Percentiles rank a stretch among this genome's conserved stretches.
Evolutionary conservation across 2,329 filamentous ascomycete species (phyloP).

Genomic region (Nemania sp.): DNA sequence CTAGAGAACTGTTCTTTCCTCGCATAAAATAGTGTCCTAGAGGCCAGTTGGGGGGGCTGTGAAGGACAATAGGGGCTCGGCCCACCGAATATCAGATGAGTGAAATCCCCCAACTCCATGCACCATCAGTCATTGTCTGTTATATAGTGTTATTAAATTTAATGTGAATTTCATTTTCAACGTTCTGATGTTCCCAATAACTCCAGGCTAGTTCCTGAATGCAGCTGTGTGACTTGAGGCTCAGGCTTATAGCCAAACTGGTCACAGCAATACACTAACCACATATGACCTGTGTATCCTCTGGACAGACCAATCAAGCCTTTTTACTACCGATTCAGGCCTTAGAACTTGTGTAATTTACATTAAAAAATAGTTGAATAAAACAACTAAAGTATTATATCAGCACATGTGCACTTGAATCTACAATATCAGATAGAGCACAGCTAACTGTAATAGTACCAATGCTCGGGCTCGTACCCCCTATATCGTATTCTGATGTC

Average conservation of each 20-base stretch:
- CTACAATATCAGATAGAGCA: neutral
- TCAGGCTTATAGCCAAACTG: neutral
- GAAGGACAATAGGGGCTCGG: neutral
- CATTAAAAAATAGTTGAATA: neutral
- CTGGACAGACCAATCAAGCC: slow-evolving; percentile 4
- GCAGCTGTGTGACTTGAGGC: neutral
- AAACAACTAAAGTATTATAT: neutral
- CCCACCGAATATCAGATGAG: neutral
- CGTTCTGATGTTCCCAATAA: too few relatives aligned
- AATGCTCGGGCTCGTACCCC: neutral
- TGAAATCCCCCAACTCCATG: neutral
- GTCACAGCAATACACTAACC: slow-evolving; percentile 2
- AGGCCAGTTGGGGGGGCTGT: neutral
- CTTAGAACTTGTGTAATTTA: neutral
- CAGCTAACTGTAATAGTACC: neutral
- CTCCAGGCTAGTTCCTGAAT: neutral
- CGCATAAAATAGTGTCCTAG: neutral
- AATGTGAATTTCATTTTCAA: too few relatives aligned
- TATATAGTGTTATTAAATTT: too few relatives aligned
- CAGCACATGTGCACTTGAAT: too few relatives aligned
- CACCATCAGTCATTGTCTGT: neutral
- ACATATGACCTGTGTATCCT: neutral
- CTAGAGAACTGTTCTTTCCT: neutral
- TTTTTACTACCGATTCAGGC: neutral
- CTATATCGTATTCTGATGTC: neutral